Percentiles rank a stretch among this genome's conserved stretches.
phyloP scores from a whole-genome alignment of 1,284 basidiomycete species.

The Irpex sp. region DNA sequence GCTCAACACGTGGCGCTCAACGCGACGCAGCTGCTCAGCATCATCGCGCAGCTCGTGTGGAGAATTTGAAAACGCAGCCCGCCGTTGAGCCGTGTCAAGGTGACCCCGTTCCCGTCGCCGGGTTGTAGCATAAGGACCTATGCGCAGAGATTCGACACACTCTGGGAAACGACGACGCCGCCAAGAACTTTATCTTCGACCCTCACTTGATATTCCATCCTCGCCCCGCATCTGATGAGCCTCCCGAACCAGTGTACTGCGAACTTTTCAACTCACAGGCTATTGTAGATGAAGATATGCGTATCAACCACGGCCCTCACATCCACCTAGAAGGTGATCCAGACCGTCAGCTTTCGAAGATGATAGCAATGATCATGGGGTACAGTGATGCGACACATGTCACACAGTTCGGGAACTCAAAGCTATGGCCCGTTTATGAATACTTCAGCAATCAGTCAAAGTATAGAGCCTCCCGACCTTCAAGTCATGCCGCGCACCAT shows the following conservation, averaged over 20 bases:
- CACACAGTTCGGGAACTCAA: no score
- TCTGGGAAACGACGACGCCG: background rate
- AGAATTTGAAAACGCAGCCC: background rate
- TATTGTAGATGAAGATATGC: background rate
- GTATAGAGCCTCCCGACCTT: no score
- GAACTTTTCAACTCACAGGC: background rate
- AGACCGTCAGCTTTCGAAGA: no score
- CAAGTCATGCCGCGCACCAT: no score
- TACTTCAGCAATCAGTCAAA: no score
- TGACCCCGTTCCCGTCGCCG: background rate
- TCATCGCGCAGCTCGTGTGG: background rate
- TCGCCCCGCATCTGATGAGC: background rate
- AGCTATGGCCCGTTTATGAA: no score
- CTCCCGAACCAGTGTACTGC: background rate
- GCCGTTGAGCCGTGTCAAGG: background rate
- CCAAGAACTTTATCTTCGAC: background rate
- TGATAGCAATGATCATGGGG: no score
- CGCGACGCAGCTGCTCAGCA: background rate
- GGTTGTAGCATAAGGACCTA: background rate
- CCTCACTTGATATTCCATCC: background rate
- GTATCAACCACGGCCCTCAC: background rate
- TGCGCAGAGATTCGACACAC: background rate
- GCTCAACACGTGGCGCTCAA: background rate
- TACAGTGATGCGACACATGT: no score
- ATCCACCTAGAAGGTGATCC: no score